Base-by-base conservation (phyloP, 2,329 filamentous ascomycete species). In the Tolypocladium pustulatum region DNA sequence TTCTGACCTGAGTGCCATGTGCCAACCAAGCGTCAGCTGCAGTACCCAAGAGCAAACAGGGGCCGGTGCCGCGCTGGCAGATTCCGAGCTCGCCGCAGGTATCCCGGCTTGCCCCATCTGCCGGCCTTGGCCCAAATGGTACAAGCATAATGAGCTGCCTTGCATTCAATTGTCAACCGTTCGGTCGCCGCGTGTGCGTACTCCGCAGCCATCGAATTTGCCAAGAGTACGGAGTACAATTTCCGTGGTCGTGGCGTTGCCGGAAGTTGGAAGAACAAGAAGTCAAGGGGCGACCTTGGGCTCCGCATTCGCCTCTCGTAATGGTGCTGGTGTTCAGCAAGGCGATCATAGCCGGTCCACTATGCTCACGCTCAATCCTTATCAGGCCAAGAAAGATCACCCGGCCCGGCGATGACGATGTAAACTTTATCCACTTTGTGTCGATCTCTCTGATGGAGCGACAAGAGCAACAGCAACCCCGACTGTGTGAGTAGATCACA, bases 61-160 rank as follows among this genome's bases (percentile, higher is more conserved):
- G 49, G 30, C 34, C 27, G 8, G 27, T 27, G 46, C 17, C 46
- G 13, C 32, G 46, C 41, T 56, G 58, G 58, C 49, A 59, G 54
- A 40, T 57, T 59, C 58, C 58, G 58, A 59, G 22, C 55, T 37
- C 49, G 46, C 52, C 46, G 58, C 37, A 5, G 34, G 37, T 37
- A 40, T 41, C 54, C 37, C n/a, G 15, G 54, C 36, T 32, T 13
- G 32, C 22, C 54, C 34, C 37, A 41, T 32, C 22, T 55, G 13
- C 54, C 54, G 30, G 22, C 27, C 54, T 41, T 38, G 34, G 15
- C 37, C 36, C 46, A 32, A 20, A 15, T 51, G 46, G 43, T 49
- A 49, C 43, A 49, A 49, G 43, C 25, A 30, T 12, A n/a, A 8
- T 30, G 32, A 43, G 20, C n/a, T 52, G 37, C 54, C 32, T 56